phyloP scores from a whole-genome alignment of 768 basidiomycete species.

The Gyrodon lividus region DNA sequence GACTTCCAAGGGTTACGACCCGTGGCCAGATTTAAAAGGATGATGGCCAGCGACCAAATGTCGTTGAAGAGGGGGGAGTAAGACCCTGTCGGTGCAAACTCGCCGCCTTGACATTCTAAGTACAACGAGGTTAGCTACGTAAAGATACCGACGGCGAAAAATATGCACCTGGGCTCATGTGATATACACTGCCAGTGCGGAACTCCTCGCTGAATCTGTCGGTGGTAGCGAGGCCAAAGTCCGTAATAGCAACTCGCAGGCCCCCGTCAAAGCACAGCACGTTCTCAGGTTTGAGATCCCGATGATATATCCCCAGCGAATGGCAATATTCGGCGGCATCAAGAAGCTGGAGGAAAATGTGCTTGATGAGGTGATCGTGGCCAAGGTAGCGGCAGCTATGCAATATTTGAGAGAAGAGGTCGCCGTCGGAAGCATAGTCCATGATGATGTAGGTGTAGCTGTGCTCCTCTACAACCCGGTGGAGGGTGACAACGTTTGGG shows the following conservation, averaged over 20 bases:
- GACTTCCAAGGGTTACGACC: conserved; percentile 97
- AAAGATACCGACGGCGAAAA: conserved; percentile 8
- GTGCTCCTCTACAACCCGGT: conserved; percentile 83
- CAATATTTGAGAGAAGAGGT: conserved; percentile 90
- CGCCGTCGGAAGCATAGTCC: conserved; percentile 89
- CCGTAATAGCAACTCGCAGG: conserved; percentile 78
- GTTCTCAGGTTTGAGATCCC: conserved; percentile 97
- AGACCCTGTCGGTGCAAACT: conserved; percentile 55
- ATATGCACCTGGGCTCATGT: conserved; percentile 88
- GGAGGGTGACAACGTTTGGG: conserved; percentile 82
- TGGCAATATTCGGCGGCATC: conserved; percentile 95
- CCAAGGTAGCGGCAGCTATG: conserved; percentile 76
- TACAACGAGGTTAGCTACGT: conserved; percentile 21
- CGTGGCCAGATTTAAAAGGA: conserved; percentile 92
- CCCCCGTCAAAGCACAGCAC: conserved; percentile 84
- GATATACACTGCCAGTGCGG: conserved; percentile 95
- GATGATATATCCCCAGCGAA: conserved; percentile 87
- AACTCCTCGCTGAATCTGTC: conserved; percentile 85
- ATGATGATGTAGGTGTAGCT: conserved; percentile 86
- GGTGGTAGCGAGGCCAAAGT: conserved; percentile 93
- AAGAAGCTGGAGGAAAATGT: conserved; percentile 89
- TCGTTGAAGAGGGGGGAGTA: conserved; percentile 92
- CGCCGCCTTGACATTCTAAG: conserved; percentile 83
- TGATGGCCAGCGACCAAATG: conserved; percentile 95
- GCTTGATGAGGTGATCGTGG: conserved; percentile 78